Base-by-base conservation (phyloP, 805 yeast genomes). In the Alloascoidea africana region DNA sequence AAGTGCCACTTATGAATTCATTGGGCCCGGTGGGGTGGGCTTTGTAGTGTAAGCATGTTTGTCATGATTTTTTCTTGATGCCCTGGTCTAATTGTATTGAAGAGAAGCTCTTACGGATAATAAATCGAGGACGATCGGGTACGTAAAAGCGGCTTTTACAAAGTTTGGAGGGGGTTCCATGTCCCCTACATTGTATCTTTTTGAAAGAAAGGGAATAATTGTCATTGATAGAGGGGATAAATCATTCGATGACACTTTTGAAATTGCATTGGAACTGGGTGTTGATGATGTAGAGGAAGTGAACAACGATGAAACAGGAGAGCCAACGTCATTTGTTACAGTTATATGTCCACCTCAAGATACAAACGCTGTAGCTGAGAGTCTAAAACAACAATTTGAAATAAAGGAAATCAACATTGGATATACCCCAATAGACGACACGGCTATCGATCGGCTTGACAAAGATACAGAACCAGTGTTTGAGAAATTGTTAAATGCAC, bases 11-110 rank as follows among this genome's bases (percentile, higher is more conserved):
- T 91, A 87, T 56, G 97, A 91, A 54, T 94, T 91, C 13, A 63
- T 86, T 54, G 96, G 89, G 0, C 96, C 96, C 0, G 93, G 87
- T 1, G 96, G 96, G 2, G 83, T 83, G 2, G 82, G 95, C 0
- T 64, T 86, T 35, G 69, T 89, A 3, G 74, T 89, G 40, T 40
- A 23, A 23, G 30, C n/a, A 8, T 23, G 13, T 23, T 23, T 8
- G 3, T 17, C 5, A 27, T 32, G n/a, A n/a, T n/a, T n/a, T n/a
- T n/a, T n/a, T n/a, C n/a, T n/a, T n/a, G n/a, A n/a, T n/a, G n/a
- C n/a, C n/a, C n/a, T n/a, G n/a, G n/a, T n/a, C n/a, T n/a, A n/a
- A n/a, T n/a, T n/a, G n/a, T 14, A 8, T 2, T n/a, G 14, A 14
- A 18, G 35, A 3, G 94, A 85, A 49, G 87, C 94, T 0, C 64